phyloP scores from a whole-genome alignment of 2,329 filamentous ascomycete genomes.

The Onygena corvina region DNA sequence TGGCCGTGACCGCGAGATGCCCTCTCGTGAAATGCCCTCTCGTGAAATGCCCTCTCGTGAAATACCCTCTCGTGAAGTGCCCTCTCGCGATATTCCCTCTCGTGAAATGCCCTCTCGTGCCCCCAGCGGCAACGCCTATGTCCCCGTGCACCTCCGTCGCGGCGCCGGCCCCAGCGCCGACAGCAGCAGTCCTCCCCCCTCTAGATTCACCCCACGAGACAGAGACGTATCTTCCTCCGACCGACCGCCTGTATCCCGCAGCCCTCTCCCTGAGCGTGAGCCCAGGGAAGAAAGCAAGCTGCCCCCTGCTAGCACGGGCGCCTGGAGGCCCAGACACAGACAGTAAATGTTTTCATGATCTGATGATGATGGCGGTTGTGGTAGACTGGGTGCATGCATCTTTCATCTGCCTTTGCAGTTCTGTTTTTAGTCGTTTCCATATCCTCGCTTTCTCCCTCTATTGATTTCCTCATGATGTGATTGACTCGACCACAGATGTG shows the following conservation, averaged over 20 bases:
- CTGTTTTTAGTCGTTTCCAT: background rate
- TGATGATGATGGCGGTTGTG: constrained; percentile 1
- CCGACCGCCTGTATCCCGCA: constrained; percentile 12
- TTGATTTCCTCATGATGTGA: too few species aligned
- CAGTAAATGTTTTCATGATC: constrained; percentile 10
- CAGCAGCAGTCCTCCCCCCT: background rate
- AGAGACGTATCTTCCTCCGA: background rate
- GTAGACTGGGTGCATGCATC: background rate
- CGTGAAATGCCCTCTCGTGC: background rate
- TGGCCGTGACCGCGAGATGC: constrained; percentile 7
- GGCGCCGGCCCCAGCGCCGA: constrained; percentile 13
- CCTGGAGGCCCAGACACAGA: constrained; percentile 15
- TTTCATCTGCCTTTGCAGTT: background rate
- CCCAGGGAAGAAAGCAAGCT: constrained; percentile 6
- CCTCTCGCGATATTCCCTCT: background rate
- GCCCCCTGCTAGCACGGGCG: constrained; percentile 7
- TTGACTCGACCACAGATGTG: constrained; percentile 4
- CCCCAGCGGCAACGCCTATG: constrained; percentile 10
- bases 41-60: background rate
- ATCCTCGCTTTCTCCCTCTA: background rate
- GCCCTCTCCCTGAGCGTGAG: constrained; percentile 11
- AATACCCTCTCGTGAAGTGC: background rate
- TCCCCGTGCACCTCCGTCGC: constrained; percentile 14
- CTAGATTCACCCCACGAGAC: constrained; percentile 2
- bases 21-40: background rate